phyloP scores from a whole-genome alignment of 805 yeast genomes.

The Ogataea polymorpha region DNA sequence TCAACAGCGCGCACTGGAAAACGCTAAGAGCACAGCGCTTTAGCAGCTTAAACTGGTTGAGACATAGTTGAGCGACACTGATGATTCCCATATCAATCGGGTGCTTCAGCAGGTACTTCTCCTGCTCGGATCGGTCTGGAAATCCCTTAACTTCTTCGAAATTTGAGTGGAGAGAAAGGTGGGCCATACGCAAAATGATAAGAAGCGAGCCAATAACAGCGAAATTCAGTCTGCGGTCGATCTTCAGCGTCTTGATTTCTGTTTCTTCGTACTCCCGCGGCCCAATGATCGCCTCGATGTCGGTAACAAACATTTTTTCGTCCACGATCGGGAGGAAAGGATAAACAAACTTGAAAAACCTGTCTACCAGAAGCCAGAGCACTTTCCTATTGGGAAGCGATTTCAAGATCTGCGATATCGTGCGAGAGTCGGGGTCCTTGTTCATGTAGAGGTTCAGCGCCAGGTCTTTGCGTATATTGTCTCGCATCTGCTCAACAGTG shows the following conservation, averaged over 20 bases:
- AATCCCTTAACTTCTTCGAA: conserved; percentile 22
- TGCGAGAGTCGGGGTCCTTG: conserved; percentile 21
- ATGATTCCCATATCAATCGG: conserved; percentile 46
- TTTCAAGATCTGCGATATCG: conserved; percentile 32
- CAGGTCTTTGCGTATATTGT: neutral
- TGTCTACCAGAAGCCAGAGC: conserved; percentile 43
- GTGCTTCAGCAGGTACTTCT: conserved; percentile 38
- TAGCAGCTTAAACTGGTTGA: conserved; percentile 51
- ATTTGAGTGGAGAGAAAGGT: conserved; percentile 37
- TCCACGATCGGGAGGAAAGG: conserved; percentile 49
- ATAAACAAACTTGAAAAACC: conserved; percentile 44
- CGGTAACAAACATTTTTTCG: conserved; percentile 32
- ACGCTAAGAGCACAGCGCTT: conserved; percentile 48
- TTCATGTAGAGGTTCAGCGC: conserved; percentile 10
- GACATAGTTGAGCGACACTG: conserved; percentile 50
- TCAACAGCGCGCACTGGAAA: conserved; percentile 51
- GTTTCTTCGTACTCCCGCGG: conserved; percentile 34
- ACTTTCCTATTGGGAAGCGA: conserved; percentile 42
- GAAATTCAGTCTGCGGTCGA: conserved; percentile 45
- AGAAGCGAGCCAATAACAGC: conserved; percentile 47
- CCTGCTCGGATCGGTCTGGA: conserved; percentile 28
- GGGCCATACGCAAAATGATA: conserved; percentile 42
- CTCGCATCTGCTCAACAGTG: neutral
- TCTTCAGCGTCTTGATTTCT: conserved; percentile 29
- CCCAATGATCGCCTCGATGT: conserved; percentile 38